Base-by-base conservation (phyloP, 305 asterid genomes). In the Fraxinus sp. region DNA sequence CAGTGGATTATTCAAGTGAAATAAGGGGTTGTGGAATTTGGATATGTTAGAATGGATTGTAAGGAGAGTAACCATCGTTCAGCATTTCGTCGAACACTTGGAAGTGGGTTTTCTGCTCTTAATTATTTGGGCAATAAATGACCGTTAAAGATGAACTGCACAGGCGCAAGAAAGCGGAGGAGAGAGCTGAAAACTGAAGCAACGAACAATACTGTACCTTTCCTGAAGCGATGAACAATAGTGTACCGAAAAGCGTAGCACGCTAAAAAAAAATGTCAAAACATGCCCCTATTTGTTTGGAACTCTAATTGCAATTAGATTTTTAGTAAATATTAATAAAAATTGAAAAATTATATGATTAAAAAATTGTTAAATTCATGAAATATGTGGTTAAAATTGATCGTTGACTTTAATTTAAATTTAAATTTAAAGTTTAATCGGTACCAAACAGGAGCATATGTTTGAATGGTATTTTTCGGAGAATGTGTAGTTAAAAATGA, bases 11-110 rank as follows among this genome's bases (percentile, higher is more conserved):
- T 79, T 88, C 75, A 88, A 82, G 84, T 26, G 74, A 10, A 87
- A 76, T 59, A 74, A 49, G 49, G 79, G 79, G 52, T 78, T 24
- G 33, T 74, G 88, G 26, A 85, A 75, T 36, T 16, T 77, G 22
- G 89, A 83, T 13, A 78, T 59, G 85, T 77, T 84, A 84, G 77
- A 24, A 24, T 80, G 79, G 78, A 49, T 32, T 36, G 80, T 71
- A 81, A 80, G 88, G 88, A 91, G 86, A 18, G 93, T 86, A 80
- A 88, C 87, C 98, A 96, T 93, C 85, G 84, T 86, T 88, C 90
- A 90, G 97, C 99, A 95, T 95, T 94, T 92, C 98, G 86, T 90
- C 93, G 87, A 94, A 87, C 95, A 91, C 79, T 74, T 8, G 46
- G 86, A 32, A 78, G 73, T 64, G 16, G 73, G 33, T 9, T 64